Conservation (phyloP, 257 asterid species). For the Salvia splendens region DNA sequence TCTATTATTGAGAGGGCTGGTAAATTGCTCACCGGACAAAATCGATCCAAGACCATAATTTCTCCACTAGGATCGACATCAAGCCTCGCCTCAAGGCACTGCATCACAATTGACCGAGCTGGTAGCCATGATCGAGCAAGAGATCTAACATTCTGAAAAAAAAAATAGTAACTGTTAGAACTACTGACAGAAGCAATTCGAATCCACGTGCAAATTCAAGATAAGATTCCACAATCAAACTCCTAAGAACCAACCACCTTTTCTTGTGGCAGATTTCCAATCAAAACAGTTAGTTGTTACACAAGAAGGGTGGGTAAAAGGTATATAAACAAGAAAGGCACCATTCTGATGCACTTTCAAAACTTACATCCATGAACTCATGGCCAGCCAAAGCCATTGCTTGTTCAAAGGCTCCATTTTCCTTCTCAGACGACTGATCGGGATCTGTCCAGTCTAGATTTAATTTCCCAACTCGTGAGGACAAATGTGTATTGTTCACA, state of each 20-base stretch:
- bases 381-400: conserved; percentile 83
- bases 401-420: conserved; percentile 73
- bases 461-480: conserved; percentile 81
- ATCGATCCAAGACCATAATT: conserved; percentile 63
- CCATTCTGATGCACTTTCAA: conserved; percentile 17
- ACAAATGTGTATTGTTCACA: conserved; percentile 71
- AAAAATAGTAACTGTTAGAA: conserved; percentile 23
- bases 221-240: neutral
- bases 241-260: neutral
- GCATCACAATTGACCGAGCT: conserved; percentile 76
- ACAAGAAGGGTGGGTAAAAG: neutral
- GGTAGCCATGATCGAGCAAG: conserved; percentile 85
- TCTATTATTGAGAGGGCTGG: conserved; percentile 11
- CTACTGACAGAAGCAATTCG: neutral
- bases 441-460: conserved; percentile 88
- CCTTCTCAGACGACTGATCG: conserved; percentile 82
- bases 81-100: conserved; percentile 62
- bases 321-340: neutral
- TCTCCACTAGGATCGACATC: conserved; percentile 81
- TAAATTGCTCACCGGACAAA: conserved; percentile 77
- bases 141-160: conserved; percentile 54
- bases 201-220: neutral
- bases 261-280: neutral
- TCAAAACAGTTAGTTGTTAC: neutral
- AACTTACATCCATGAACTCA: conserved; percentile 80